A percentile compares a stretch with the other conserved stretches of the same genome.
Conservation (phyloP, 257 asterid genomes). For the Gentiana dahurica region DNA sequence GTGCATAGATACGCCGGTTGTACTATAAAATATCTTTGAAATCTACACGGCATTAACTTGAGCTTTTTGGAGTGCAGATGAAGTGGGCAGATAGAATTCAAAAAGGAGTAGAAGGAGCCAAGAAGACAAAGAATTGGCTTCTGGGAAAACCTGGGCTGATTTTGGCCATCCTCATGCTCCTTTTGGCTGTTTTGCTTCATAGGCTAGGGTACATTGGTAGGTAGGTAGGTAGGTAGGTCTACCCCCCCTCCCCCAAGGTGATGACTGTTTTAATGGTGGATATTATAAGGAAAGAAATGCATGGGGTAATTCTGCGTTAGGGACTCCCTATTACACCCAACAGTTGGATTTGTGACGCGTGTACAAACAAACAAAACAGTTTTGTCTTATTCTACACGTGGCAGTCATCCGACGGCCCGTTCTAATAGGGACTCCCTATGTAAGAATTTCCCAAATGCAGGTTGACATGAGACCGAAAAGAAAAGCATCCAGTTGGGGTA, state of each 20-base stretch:
- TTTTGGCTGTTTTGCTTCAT: slow-evolving; percentile 67
- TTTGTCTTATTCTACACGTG: no score
- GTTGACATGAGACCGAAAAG: no score
- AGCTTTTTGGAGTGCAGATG: slow-evolving; percentile 37
- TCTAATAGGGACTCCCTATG: no score
- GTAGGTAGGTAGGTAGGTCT: slow-evolving; percentile 13
- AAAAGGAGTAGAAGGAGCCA: slow-evolving; percentile 70
- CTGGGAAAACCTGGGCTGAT: slow-evolving; percentile 83
- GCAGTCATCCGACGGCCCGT: no score
- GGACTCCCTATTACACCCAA: no score
- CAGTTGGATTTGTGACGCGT: no score
- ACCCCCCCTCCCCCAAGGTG: no score
- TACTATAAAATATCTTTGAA: not conserved
- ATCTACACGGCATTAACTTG: slow-evolving; percentile 3
- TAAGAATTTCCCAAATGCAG: no score
- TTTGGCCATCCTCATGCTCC: slow-evolving; percentile 63
- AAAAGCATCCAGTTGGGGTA: not conserved
- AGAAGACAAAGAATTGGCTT: slow-evolving; percentile 79
- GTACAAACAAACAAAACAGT: no score
- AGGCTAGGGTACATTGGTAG: slow-evolving; percentile 68
- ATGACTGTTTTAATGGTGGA: no score
- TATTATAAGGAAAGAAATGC: no score
- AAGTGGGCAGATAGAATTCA: slow-evolving; percentile 85
- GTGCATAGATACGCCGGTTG: not conserved
- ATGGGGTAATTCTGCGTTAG: no score